Conservation (phyloP, 441 rosid genomes). For the Francoa sonchifolia region DNA sequence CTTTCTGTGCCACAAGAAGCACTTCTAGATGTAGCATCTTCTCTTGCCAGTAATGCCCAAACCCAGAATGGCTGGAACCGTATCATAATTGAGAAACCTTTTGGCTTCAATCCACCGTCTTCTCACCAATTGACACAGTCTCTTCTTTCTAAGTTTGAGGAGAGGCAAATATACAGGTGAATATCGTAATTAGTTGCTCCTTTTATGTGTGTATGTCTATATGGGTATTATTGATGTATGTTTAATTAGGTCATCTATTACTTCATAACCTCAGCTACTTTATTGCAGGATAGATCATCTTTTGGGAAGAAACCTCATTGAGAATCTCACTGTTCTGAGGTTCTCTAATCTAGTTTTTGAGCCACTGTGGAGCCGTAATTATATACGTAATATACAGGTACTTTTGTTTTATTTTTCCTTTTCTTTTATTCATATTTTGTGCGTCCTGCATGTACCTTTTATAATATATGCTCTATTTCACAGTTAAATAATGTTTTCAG, state of each 20-base stretch:
- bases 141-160: constrained; percentile 55
- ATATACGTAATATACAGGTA: constrained; percentile 63
- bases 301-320: constrained; percentile 66
- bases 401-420: constrained; percentile 7
- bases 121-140: constrained; percentile 42
- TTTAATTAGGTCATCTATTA: constrained; percentile 1
- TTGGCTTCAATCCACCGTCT: constrained; percentile 49
- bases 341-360: constrained; percentile 77
- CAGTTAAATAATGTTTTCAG: constrained; percentile 23
- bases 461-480: constrained; percentile 2
- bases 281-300: constrained; percentile 70
- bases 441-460: not conserved
- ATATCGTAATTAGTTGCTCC: too few species aligned
- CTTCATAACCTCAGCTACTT: constrained; percentile 5
- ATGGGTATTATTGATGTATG: not conserved
- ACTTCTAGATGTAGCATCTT: constrained; percentile 52
- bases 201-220: not conserved
- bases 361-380: constrained; percentile 70
- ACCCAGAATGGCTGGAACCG: constrained; percentile 69
- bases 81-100: constrained; percentile 69
- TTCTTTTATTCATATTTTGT: too few species aligned
- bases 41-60: constrained; percentile 47
- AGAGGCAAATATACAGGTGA: constrained; percentile 69
- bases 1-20: constrained; percentile 86
- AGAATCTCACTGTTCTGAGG: constrained; percentile 66